Evolutionary conservation across 2,329 filamentous ascomycete genomes (phyloP), one percentile per base, ranked within the genome.

Genomic region (Alternaria arborescens): DNA sequence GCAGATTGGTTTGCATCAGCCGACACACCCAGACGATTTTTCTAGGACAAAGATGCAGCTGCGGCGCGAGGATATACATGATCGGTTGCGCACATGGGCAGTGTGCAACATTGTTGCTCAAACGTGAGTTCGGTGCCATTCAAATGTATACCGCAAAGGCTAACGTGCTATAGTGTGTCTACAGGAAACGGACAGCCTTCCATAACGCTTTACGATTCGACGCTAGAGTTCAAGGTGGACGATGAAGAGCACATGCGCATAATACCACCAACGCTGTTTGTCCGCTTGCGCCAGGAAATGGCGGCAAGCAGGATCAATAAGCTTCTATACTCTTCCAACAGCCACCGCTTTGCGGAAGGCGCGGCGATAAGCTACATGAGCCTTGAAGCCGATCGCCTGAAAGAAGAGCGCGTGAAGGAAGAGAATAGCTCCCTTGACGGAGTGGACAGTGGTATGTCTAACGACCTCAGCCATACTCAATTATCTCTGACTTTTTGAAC

Each of bases 71-170:
- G 91, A 94, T 70, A 86, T 94, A 59, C 87, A 91, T 67, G 91
- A 95, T 72, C 86, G 92, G 38, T 87, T 94, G 43, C 88, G 88
- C 52, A 94, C 91, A 1, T 95, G 91, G 91, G 91, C 91, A 1
- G 90, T 92, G 4, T 93, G 91, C 81, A 95, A 95, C 73, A 91
- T 94, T 65, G 91, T 94, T 34, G 89, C 91, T 22, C 91, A 94
- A 69, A 86, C 86, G 85, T 87, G 80, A 66, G 80, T 69, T 22
- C 51, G 42, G 8, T 26, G 26, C 7, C 16, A 18, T 18, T 7
- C 6, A 4, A 16, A 14, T 3, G 28, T 1, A 24, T 28, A 28
- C 65, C 59, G 66, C 70, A 8, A 30, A 36, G 18, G 34, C 63
- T 65, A 22, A 66, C 56, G 34, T 18, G 6, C n/a, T 14, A 10